phyloP scores from a whole-genome alignment of 2,329 filamentous ascomycete species.

The Orbilia javanica region DNA sequence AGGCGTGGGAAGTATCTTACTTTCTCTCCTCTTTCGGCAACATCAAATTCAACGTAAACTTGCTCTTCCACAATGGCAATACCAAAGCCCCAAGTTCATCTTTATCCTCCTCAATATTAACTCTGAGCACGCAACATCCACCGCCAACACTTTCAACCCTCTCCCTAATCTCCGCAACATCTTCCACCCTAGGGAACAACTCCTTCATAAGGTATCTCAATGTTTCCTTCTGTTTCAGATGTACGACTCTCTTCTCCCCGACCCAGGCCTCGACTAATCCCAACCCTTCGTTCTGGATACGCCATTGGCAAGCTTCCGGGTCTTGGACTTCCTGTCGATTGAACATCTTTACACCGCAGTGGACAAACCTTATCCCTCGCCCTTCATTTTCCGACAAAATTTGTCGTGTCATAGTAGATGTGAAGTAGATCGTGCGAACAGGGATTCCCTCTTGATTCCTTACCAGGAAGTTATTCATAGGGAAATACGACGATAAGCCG shows the following conservation, averaged over 20 bases:
- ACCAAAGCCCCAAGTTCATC: slow-evolving; percentile 75
- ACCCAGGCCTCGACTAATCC: slow-evolving; percentile 92
- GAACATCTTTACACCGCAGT: slow-evolving; percentile 98
- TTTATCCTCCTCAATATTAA: slow-evolving; percentile 75
- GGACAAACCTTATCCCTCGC: slow-evolving; percentile 92
- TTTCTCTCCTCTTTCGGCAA: slow-evolving; percentile 93
- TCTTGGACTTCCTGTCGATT: slow-evolving; percentile 96
- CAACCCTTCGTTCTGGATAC: slow-evolving; percentile 94
- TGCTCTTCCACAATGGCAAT: slow-evolving; percentile 91
- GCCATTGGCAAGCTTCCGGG: slow-evolving; percentile 88
- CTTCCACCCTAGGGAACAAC: slow-evolving; percentile 92
- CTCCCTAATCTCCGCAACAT: slow-evolving; percentile 86
- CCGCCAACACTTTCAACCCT: slow-evolving; percentile 82
- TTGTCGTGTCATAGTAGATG: slow-evolving; percentile 82
- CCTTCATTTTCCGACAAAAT: slow-evolving; percentile 90
- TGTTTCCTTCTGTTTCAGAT: slow-evolving; percentile 81
- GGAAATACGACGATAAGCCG: slow-evolving; percentile 84
- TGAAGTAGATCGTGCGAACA: slow-evolving; percentile 97
- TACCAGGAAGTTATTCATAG: slow-evolving; percentile 92
- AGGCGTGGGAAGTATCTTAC: slow-evolving; percentile 57
- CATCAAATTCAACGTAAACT: slow-evolving; percentile 95
- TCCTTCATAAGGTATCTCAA: slow-evolving; percentile 86
- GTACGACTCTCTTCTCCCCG: slow-evolving; percentile 79
- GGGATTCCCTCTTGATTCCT: slow-evolving; percentile 90
- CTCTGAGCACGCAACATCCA: slow-evolving; percentile 90